A percentile compares a stretch with the other conserved stretches of the same genome.
Conservation (phyloP, 2,329 filamentous ascomycete genomes). For the Grosmannia clavigera region DNA sequence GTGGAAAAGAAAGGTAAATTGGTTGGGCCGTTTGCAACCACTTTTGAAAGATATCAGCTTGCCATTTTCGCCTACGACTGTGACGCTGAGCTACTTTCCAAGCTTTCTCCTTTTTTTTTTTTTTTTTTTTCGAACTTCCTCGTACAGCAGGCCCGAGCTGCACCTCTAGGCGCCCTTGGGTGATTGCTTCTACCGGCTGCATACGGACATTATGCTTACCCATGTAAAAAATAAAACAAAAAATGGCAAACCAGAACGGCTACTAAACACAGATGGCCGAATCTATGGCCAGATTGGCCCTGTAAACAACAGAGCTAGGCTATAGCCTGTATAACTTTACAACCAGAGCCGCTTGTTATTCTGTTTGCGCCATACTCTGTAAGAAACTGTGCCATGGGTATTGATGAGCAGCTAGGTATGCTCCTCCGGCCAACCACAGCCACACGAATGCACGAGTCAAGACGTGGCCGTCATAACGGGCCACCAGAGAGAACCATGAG, state of each 20-base stretch:
- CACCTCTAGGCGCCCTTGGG: neutral
- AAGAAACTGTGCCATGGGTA: neutral
- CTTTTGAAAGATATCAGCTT: neutral
- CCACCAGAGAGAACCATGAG: neutral
- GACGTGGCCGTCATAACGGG: neutral
- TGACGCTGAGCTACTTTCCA: neutral
- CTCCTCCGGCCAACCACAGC: neutral
- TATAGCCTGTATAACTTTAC: neutral
- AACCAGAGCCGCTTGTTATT: neutral
- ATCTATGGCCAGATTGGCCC: neutral
- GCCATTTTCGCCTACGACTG: neutral
- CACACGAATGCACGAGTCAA: neutral
- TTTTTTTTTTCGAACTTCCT: neutral
- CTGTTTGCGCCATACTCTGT: neutral
- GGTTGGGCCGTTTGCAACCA: neutral
- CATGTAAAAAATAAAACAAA: neutral
- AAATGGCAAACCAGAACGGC: neutral
- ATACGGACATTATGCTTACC: neutral
- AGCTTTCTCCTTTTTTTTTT: neutral
- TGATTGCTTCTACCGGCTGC: neutral
- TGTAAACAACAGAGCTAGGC: neutral
- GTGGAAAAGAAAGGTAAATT: neutral
- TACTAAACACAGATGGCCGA: neutral
- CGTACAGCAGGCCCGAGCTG: neutral
- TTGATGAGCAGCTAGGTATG: neutral